Percentiles rank a stretch among this genome's conserved stretches.
These are phyloP conservation scores for Ustanciosporium gigantosporum DNA, from an alignment of 1,284 basidiomycete genomes.

Conservation along the genomic window DNA sequence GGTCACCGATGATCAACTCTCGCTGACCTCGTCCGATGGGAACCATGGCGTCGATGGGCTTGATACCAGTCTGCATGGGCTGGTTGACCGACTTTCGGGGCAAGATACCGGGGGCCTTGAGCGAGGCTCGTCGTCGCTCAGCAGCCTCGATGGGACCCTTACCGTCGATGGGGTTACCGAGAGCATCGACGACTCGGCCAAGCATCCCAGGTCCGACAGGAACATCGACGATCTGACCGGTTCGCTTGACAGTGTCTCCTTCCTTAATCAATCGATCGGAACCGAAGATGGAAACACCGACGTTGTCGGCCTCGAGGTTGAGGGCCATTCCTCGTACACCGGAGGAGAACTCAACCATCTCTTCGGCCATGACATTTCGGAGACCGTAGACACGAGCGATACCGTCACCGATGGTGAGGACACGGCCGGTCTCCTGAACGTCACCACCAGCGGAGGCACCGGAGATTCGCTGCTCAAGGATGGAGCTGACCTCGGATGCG, in stretches of 20 bases:
- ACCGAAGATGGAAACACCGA: conserved; percentile 99
- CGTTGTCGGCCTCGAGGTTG: conserved; percentile 99
- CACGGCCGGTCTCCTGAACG: conserved; percentile 98
- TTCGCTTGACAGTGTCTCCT: conserved; percentile 99
- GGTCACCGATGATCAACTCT: conserved; percentile 99
- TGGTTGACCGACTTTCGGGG: conserved; percentile 99
- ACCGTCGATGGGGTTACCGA: conserved; percentile 99
- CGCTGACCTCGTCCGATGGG: conserved; percentile 99
- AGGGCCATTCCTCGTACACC: conserved; percentile 89
- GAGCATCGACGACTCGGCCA: conserved; percentile 97
- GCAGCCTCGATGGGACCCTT: conserved; percentile 93
- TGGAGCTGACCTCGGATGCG: conserved; percentile 97
- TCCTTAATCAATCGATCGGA: conserved; percentile 99
- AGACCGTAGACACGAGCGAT: conserved; percentile 95
- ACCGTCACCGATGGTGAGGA: conserved; percentile 99
- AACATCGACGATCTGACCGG: conserved; percentile 98
- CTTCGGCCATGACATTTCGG: conserved; percentile 84
- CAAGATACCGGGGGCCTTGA: conserved; percentile 98
- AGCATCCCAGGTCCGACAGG: conserved; percentile 94
- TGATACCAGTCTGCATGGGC: conserved; percentile 99
- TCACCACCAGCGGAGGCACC: conserved; percentile 86
- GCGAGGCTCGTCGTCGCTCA: conserved; percentile 91
- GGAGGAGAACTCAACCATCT: conserved; percentile 99
- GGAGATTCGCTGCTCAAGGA: conserved; percentile 97
- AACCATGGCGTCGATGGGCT: conserved; percentile 99